Evolutionary conservation across 1,284 basidiomycete species (phyloP), one percentile per base, ranked within the genome.

Genomic region (Agaricales sp.): DNA sequence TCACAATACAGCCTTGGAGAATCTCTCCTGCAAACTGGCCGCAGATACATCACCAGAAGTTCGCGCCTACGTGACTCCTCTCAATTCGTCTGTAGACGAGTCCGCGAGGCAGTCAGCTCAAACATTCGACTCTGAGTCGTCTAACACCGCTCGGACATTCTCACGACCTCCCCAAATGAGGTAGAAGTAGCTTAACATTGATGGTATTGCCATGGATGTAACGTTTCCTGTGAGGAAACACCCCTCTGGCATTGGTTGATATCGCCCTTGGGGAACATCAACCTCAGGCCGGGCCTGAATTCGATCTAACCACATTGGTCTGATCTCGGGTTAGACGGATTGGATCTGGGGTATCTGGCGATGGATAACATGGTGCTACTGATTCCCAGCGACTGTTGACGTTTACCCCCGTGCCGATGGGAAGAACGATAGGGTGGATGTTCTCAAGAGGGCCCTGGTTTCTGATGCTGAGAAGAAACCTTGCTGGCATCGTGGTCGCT

Each of bases 21-120:
- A 67, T 46, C 58, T 78, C 35, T 60, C 70, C 41, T 58, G 61
- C 18, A 65, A 63, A 46, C 62, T 82, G 48, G 69, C 66, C 23
- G 63, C 63, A 50, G 79, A 81, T 59, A 51, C 59, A 35, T 76
- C 73, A 45, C 60, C 62, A 50, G 75, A 78, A 57, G 79, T 81
- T 43, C 64, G 63, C 52, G 61, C 67, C 14, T 73, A 70, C 49
- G 65, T 71, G 24, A 57, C 61, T 4, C 51, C 48, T 43, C 21
- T 53, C 30, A 49, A 54, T 21, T 38, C 30, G 48, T 49, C 49
- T 30, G 37, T 47, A 47, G 20, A 41, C 16, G 38, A 24, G 4
- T n/a, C 25, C 26, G 11, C 18, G 14, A 30, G 26, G 6, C 26
- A 6, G 14, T 6, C 30, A 47, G 16, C 41, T 45, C 20, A 41